Evolutionary conservation across 1,284 basidiomycete species (phyloP).

Genomic region (Somion occarium): DNA sequence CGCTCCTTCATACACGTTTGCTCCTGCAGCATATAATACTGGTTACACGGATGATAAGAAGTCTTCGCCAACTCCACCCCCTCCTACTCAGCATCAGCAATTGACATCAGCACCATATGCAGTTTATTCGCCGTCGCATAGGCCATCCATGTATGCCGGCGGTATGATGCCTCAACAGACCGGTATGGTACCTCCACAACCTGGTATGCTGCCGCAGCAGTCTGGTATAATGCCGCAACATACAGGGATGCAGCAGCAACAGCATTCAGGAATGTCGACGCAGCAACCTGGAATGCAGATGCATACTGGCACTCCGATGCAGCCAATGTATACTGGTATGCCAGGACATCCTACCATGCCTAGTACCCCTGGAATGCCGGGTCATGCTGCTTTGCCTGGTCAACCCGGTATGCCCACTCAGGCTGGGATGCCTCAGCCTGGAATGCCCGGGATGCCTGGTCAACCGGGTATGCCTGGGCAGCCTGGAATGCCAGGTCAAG

Average conservation of each 20-base stretch:
- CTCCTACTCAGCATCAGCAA: not conserved
- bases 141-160: not conserved
- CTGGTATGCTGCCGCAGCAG: not conserved
- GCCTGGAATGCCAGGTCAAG: not conserved
- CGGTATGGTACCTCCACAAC: not conserved
- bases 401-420: not conserved
- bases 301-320: not conserved
- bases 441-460: slow-evolving; percentile 2
- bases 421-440: not conserved
- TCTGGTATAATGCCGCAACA: not conserved
- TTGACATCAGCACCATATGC: not conserved
- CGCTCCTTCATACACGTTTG: not conserved
- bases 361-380: not conserved
- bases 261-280: not conserved
- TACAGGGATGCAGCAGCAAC: not conserved
- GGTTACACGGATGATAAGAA: not conserved
- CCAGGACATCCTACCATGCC: not conserved
- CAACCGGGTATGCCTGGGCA: slow-evolving; percentile 3
- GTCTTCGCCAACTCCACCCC: not conserved
- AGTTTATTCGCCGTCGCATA: not conserved
- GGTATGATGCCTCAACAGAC: not conserved
- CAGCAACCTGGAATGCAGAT: not conserved
- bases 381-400: not conserved
- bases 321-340: not conserved
- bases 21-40: not conserved